Conservation (phyloP, 140 eudicot genomes). For the Ambrosia hybrid region DNA sequence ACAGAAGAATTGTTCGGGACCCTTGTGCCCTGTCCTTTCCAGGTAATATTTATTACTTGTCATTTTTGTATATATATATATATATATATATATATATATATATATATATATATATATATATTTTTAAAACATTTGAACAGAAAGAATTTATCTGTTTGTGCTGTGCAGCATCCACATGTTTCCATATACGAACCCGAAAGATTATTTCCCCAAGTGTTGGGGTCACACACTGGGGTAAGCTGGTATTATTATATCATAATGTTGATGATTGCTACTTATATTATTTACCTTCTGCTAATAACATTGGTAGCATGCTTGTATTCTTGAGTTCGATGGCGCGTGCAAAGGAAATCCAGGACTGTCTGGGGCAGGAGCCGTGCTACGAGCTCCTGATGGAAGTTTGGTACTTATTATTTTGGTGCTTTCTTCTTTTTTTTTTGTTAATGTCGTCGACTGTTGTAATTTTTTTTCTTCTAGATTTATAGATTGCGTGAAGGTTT, state of each 20-base stretch:
- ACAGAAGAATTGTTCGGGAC: slow-evolving; percentile 64
- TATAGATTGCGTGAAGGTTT: slow-evolving; percentile 85
- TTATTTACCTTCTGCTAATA: slow-evolving; percentile 9
- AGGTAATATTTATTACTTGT: slow-evolving; percentile 35
- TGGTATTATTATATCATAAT: not conserved
- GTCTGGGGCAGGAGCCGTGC: slow-evolving; percentile 88
- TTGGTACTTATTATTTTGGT: slow-evolving; percentile 32
- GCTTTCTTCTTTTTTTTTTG: too few relatives aligned
- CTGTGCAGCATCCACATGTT: slow-evolving; percentile 30
- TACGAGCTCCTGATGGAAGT: slow-evolving; percentile 67
- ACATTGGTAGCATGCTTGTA: slow-evolving; percentile 57
- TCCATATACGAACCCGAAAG: slow-evolving; percentile 13
- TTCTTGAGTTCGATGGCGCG: slow-evolving; percentile 89
- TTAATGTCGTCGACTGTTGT: too few relatives aligned
- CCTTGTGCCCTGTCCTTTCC: slow-evolving; percentile 67
- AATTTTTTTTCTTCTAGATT: slow-evolving; percentile 34
- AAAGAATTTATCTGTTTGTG: too few relatives aligned
- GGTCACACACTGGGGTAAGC: slow-evolving; percentile 29
- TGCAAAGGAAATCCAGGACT: slow-evolving; percentile 96
- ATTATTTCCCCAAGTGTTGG: slow-evolving; percentile 21
- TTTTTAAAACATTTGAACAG: too few relatives aligned
- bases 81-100: too few relatives aligned
- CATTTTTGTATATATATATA: not conserved
- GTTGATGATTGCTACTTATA: slow-evolving; percentile 3
- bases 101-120: not conserved